phyloP scores from a whole-genome alignment of 768 basidiomycete species.

The Trametes gibbosa region DNA sequence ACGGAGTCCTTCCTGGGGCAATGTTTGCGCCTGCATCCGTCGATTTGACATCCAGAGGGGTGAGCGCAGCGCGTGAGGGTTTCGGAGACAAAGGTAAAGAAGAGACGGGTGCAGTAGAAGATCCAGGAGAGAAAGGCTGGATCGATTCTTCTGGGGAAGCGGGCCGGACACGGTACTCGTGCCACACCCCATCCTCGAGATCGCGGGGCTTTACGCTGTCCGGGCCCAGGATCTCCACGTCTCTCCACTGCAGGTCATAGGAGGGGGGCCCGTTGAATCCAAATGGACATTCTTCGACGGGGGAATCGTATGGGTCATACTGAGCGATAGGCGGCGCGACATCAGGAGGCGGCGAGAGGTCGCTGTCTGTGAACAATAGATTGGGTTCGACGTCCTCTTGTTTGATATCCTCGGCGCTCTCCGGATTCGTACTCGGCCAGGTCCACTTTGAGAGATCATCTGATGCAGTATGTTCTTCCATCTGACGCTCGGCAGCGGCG shows the following conservation, averaged over 20 bases:
- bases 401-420: constrained; percentile 23
- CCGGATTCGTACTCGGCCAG: constrained; percentile 33
- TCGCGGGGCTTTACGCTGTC: constrained; percentile 43
- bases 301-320: constrained; percentile 13
- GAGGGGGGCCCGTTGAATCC: background rate
- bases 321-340: background rate
- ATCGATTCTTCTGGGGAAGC: constrained; percentile 10
- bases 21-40: background rate
- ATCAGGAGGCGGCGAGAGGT: constrained; percentile 14
- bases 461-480: constrained; percentile 18
- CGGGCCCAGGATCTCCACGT: constrained; percentile 45
- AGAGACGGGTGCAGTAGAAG: constrained; percentile 5
- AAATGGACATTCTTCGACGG: constrained; percentile 8
- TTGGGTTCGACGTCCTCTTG: constrained; percentile 29
- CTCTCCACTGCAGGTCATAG: constrained; percentile 37
- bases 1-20: constrained; percentile 5
- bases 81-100: constrained; percentile 10
- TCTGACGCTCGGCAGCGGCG: constrained; percentile 28
- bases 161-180: constrained; percentile 14
- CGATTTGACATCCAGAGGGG: constrained; percentile 10
- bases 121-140: constrained; percentile 9
- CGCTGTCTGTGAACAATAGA: constrained; percentile 16
- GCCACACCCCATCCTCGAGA: constrained; percentile 39
- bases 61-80: constrained; percentile 8
- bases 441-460: constrained; percentile 20